Base-by-base conservation (phyloP, 352 stramenopile genomes). In the Lagenidium giganteum region DNA sequence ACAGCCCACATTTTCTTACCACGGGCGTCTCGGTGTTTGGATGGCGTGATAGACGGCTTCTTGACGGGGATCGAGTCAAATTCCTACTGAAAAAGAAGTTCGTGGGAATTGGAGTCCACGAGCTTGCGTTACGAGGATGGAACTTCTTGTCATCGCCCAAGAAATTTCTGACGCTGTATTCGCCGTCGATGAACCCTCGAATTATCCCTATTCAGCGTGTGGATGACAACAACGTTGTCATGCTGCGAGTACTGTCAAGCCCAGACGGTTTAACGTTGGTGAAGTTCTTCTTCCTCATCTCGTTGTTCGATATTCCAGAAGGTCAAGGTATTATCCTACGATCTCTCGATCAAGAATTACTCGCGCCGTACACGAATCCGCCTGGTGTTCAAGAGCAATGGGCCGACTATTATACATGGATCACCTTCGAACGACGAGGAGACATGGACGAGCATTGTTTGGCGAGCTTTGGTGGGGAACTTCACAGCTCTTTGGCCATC, bases 1-100 rank as follows among this genome's bases (percentile, higher is more conserved):
- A 46, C 5, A 61, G 26, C 16, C n/a, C 34, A 20, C 14, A 25
- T 13, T n/a, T n/a, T n/a, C n/a, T n/a, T n/a, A n/a, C n/a, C n/a
- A n/a, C n/a, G n/a, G n/a, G n/a, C n/a, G n/a, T n/a, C n/a, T n/a
- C n/a, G n/a, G n/a, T n/a, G n/a, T n/a, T 38, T 38, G 32, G 32
- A 13, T 38, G 32, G 32, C 32, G 32, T 18, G 32, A 38, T 18
- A 13, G 16, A 18, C 32, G 32, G 16, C 11, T 20, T 20, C 11
- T 38, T 13, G 32, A 38, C 32, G 16, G 11, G 11, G 32, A 38
- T 18, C 16, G 32, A 20, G 32, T 38, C 32, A 38, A 38, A 20
- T 38, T 38, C 16, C 16, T 38, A 18, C 11, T 38, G 32, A 13
- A 38, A 2, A 38, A 38, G 16, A 13, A 38, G 16, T 38, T 38